Evolutionary conservation across 2,329 filamentous ascomycete species (phyloP), one percentile per base, ranked within the genome.

Genomic region (Venturia pyrina): DNA sequence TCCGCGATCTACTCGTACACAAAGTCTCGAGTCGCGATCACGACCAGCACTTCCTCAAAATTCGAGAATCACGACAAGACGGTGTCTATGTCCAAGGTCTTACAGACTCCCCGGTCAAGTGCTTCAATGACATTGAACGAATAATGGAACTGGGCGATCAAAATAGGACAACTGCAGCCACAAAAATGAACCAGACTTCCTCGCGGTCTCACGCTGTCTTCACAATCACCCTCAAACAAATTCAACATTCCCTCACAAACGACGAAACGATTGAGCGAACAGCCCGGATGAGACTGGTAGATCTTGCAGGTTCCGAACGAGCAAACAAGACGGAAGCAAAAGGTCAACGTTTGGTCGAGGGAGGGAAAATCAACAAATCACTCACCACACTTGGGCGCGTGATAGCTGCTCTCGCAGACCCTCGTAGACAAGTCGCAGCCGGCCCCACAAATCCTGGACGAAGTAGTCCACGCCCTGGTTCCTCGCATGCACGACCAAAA

Each of bases 141-240:
- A 88, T 90, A 77, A 97, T 99, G 92, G 90, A 89, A 72, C 85
- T 87, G 72, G 95, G 95, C 66, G 95, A 99, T 76, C 41, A 77
- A 69, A 96, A 90, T 66, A 88, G 95, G 61, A 98, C 95, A 0
- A 89, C 86, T 24, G 95, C 95, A 17, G 92, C 90, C 74, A 99
- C 95, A 67, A 98, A 97, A 80, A 99, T 99, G 95, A 99, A 99
- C 78, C 95, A 99, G 77, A 98, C 93, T 2, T 96, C 91, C 65
- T 96, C 91, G 69, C 90, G 95, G 75, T 96, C 92, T 69, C 95
- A 99, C 74, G 92, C 95, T 8, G 95, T 99, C 66, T 99, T 99
- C 77, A 99, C 95, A 37, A 95, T 99, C 71, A 95, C 96, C 79
- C 83, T 99, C 67, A 97, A 96, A 79, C 95, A 98, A 77, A 99